Evolutionary conservation across 225 moss, liverwort and hornwort genomes (phyloP).

Genomic region (Physcomitrellopsis africana): DNA sequence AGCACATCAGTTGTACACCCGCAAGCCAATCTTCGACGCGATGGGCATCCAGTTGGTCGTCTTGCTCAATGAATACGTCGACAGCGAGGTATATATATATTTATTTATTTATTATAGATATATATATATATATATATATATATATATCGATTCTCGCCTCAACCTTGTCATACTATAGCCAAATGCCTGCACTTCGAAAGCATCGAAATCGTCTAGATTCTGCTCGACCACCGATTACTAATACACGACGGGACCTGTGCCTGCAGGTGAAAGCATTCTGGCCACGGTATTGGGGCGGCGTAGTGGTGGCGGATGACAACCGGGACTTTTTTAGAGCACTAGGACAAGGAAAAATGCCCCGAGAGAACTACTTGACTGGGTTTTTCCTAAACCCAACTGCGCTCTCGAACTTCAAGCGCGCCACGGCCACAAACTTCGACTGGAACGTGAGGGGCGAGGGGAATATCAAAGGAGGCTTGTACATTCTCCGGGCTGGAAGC

Average conservation of each 20-base stretch:
- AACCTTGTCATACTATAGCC: background rate
- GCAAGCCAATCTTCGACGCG: slow-evolving; percentile 88
- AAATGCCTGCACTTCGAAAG: no score
- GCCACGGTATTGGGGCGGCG: slow-evolving; percentile 92
- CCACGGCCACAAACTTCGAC: slow-evolving; percentile 51
- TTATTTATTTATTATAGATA: no score
- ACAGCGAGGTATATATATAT: slow-evolving; percentile 72
- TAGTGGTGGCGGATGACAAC: slow-evolving; percentile 68
- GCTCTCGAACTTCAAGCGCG: slow-evolving; percentile 69
- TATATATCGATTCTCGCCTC: background rate
- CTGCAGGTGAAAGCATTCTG: slow-evolving; percentile 65
- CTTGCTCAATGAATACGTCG: slow-evolving; percentile 79
- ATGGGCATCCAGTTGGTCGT: slow-evolving; percentile 80
- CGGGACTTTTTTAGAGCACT: slow-evolving; percentile 76
- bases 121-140: no score
- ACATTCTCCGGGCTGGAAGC: slow-evolving; percentile 57
- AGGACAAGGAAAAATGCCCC: slow-evolving; percentile 67
- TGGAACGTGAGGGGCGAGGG: slow-evolving; percentile 34
- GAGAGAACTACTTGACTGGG: slow-evolving; percentile 57
- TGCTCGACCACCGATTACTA: no score
- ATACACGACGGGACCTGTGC: no score
- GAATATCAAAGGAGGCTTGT: slow-evolving; percentile 79
- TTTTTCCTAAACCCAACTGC: slow-evolving; percentile 61
- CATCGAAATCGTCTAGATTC: no score
- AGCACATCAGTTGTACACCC: slow-evolving; percentile 82